Evolutionary conservation across 2,329 filamentous ascomycete species (phyloP), one percentile per base, ranked within the genome.

Genomic region (Ilyonectria mors-panacis): DNA sequence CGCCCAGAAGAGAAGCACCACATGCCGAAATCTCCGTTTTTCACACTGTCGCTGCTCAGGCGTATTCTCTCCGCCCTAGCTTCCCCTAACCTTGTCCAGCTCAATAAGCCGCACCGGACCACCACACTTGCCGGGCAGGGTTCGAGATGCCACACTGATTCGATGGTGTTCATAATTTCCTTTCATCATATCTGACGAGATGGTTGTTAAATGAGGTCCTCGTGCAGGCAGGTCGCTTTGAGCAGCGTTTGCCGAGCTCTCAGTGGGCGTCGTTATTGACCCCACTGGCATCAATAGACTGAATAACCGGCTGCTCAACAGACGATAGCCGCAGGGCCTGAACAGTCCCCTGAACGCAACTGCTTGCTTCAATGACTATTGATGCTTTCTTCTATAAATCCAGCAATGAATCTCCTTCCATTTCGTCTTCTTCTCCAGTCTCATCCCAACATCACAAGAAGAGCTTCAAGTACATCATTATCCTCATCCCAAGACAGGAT

Each of bases 401-500:
- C 50, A 6, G 39, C 47, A 8, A 21, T 30, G 7, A 28, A 56
- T 66, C 59, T 42, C 54, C 44, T 54, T 63, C 47, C 17, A 47
- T 44, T 13, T 33, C 13, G 37, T 51, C 51, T 48, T 69, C 44
- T 48, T 69, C 69, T 55, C 44, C 74, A 76, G 70, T 63, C 70
- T 76, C 68, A 67, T 72, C 66, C 65, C 63, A 68, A 61, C 67
- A 73, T 69, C 68, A 68, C 67, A 70, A 67, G 66, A 67, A 73
- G 63, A 68, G 67, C 56, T 48, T 21, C 50, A 35, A 53, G 50
- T 15, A 70, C 68, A 55, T 65, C 47, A 59, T 65, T 67, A 66
- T 68, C 65, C 47, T 58, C 30, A 47, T 55, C 67, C 60, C 66
- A 59, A 66, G 68, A 70, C 68, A 73, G 68, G 48, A 37, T 48